Evolutionary conservation across 2,329 filamentous ascomycete genomes (phyloP).

Genomic region (Trichoderma guizhouense): DNA sequence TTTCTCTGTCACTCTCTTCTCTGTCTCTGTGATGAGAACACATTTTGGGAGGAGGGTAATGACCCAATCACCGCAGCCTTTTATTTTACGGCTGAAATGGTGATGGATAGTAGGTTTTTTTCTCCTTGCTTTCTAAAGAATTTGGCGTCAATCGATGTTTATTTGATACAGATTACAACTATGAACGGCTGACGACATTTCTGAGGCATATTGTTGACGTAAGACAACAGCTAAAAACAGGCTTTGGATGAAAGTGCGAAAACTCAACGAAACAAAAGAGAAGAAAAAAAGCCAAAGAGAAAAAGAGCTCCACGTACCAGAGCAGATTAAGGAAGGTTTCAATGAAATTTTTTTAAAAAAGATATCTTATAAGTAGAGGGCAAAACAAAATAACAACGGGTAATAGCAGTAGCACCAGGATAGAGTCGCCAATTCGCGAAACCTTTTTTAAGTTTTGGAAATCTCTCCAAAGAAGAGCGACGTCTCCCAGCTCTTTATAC

Average conservation of each 20-base stretch:
- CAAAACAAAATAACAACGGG: neutral
- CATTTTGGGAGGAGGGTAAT: neutral
- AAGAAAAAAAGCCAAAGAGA: neutral
- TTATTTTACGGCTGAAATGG: neutral
- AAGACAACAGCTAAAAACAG: neutral
- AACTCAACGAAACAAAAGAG: neutral
- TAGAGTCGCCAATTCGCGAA: neutral
- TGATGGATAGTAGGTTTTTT: neutral
- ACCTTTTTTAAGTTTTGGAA: neutral
- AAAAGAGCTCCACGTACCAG: neutral
- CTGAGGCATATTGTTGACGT: neutral
- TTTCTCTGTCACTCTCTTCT: slow-evolving; percentile 1
- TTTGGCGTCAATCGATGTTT: neutral
- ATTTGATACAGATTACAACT: neutral
- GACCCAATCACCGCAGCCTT: neutral
- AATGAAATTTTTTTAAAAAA: neutral
- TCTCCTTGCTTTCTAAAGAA: neutral
- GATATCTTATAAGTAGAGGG: neutral
- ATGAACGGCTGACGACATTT: neutral
- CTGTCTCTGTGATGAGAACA: neutral
- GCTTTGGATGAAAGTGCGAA: neutral
- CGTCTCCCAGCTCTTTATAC: neutral
- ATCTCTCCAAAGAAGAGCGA: neutral
- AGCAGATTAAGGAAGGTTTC: neutral
- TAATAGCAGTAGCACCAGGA: neutral